These are phyloP conservation scores for Phylloporus gajari DNA, from an alignment of 1,284 basidiomycete genomes.

Conservation along the genomic window DNA sequence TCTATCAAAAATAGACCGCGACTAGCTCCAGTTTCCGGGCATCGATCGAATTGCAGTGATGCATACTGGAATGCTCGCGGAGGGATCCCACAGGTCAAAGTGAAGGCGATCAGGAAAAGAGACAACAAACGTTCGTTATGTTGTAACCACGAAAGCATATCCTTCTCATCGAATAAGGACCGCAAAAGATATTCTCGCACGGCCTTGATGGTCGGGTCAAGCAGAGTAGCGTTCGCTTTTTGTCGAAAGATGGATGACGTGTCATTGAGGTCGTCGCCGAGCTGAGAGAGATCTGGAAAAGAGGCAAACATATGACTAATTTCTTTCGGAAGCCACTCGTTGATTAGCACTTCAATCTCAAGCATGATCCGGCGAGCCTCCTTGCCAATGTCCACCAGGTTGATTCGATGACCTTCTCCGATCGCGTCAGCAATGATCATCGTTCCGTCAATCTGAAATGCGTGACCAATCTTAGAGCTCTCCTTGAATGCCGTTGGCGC, in stretches of 20 bases:
- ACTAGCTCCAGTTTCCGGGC: background rate
- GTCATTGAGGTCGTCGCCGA: slow-evolving; percentile 10
- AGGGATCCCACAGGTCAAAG: slow-evolving; percentile 10
- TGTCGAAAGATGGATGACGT: slow-evolving; percentile 8
- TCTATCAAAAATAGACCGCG: slow-evolving; percentile 15
- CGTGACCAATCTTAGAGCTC: slow-evolving; percentile 4
- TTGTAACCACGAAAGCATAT: background rate
- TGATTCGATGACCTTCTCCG: slow-evolving; percentile 4
- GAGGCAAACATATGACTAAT: background rate
- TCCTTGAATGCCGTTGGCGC: slow-evolving; percentile 10
- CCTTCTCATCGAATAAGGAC: background rate
- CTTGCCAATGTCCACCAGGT: background rate
- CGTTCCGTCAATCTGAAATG: slow-evolving; percentile 6
- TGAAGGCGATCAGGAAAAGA: background rate
- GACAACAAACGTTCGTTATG: background rate
- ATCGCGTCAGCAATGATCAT: background rate
- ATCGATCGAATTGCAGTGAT: slow-evolving; percentile 7
- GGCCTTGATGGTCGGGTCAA: background rate
- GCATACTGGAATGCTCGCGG: slow-evolving; percentile 11
- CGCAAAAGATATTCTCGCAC: background rate
- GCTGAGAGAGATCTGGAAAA: slow-evolving; percentile 2
- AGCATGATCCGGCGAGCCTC: slow-evolving; percentile 4
- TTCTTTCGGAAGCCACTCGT: background rate
- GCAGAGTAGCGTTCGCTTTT: background rate
- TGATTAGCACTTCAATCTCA: background rate